Evolutionary conservation across 2,329 filamentous ascomycete genomes (phyloP).

Genomic region (Aspergillus sp.): DNA sequence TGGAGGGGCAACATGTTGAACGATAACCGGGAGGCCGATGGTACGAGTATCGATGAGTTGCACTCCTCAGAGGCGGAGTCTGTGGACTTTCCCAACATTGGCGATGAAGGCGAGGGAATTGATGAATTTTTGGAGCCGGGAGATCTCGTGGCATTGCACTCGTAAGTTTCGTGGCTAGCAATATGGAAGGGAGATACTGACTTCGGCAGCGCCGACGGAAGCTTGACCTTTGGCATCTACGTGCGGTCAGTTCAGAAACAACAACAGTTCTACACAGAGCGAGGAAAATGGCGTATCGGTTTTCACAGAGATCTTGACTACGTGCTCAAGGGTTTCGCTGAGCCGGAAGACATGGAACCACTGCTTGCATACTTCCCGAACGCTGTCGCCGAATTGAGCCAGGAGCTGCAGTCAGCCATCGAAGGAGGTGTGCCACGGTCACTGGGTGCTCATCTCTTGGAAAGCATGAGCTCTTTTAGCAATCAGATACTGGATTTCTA

Average conservation of each 20-base stretch:
- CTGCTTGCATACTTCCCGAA: conserved; percentile 48
- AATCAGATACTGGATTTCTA: conserved; percentile 29
- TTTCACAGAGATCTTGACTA: conserved; percentile 38
- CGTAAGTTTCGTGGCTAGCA: conserved; percentile 16
- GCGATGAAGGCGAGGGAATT: conserved; percentile 24
- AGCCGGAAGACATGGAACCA: conserved; percentile 38
- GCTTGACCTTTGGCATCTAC: conserved; percentile 33
- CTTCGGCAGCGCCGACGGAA: conserved; percentile 11
- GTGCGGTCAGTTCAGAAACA: conserved; percentile 35
- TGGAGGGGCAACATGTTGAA: conserved; percentile 31
- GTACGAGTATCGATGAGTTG: conserved; percentile 19
- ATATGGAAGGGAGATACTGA: no score
- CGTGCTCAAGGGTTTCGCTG: conserved; percentile 44
- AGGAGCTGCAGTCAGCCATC: conserved; percentile 27
- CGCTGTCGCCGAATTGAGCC: conserved; percentile 16
- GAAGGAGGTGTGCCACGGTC: conserved; percentile 38
- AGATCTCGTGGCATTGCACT: conserved; percentile 32
- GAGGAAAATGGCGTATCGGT: conserved; percentile 39
- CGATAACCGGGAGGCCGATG: conserved; percentile 21
- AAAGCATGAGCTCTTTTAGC: conserved; percentile 28
- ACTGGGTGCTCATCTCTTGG: conserved; percentile 29
- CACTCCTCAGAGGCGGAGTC: conserved; percentile 18
- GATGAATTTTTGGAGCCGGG: conserved; percentile 32
- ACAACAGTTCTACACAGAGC: conserved; percentile 37
- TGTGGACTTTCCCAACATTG: conserved; percentile 18